phyloP scores from a whole-genome alignment of 129 eudicot genomes.

The Chrysanthemum makinoi region DNA sequence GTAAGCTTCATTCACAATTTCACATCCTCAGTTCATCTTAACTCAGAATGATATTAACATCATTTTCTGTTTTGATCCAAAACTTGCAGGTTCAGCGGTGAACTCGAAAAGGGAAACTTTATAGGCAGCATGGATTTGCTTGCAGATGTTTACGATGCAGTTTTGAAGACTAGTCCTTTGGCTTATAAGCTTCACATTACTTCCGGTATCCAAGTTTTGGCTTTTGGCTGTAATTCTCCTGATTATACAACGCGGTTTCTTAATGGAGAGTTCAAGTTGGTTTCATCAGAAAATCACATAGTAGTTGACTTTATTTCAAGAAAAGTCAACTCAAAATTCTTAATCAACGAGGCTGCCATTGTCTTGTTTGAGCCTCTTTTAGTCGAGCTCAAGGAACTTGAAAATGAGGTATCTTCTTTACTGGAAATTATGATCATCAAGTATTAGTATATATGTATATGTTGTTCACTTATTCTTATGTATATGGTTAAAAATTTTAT shows the following conservation, averaged over 20 bases:
- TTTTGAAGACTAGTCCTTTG: conserved; percentile 5
- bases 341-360: conserved; percentile 32
- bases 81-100: conserved; percentile 37
- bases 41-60: background rate
- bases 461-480: too few relatives aligned
- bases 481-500: too few relatives aligned
- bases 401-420: conserved; percentile 18
- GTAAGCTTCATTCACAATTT: background rate
- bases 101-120: conserved; percentile 29
- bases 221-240: background rate
- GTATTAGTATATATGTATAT: too few relatives aligned
- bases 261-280: conserved; percentile 20
- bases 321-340: conserved; percentile 32
- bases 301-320: conserved; percentile 31
- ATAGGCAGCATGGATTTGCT: conserved; percentile 28
- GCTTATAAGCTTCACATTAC: conserved; percentile 11
- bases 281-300: conserved; percentile 18
- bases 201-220: conserved; percentile 20
- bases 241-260: conserved; percentile 12
- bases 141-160: conserved; percentile 18
- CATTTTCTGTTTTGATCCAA: background rate
- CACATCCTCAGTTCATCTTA: background rate
- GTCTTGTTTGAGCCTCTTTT: conserved; percentile 15
- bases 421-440: too few relatives aligned
- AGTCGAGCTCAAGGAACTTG: background rate